Evolutionary conservation across 371 early-diverging fungal species (phyloP).

Genomic region (Mucor saturninus): DNA sequence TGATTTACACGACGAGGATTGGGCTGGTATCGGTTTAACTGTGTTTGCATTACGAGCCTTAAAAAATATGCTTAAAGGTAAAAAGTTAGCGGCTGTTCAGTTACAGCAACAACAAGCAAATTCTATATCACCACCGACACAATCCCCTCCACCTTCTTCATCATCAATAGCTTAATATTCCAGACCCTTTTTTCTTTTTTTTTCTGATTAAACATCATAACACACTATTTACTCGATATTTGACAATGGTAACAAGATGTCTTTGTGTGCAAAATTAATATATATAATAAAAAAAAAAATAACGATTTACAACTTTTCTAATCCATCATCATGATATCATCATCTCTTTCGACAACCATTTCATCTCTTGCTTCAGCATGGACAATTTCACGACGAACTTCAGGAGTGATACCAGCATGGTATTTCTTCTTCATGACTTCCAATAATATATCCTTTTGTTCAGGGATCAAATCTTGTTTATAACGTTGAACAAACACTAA

Average conservation of each 20-base stretch:
- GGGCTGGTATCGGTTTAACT: slow-evolving; percentile 80
- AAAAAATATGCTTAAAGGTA: slow-evolving; percentile 79
- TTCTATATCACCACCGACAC: background rate
- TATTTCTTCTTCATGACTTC: slow-evolving; percentile 78
- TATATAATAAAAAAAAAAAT: background rate
- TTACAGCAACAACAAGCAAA: slow-evolving; percentile 7
- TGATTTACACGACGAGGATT: slow-evolving; percentile 80
- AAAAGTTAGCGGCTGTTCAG: slow-evolving; percentile 31
- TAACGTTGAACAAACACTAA: slow-evolving; percentile 96
- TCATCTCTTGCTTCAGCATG: slow-evolving; percentile 70
- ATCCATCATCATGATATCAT: slow-evolving; percentile 42
- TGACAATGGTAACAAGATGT: background rate
- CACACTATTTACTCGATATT: background rate
- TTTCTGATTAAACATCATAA: background rate
- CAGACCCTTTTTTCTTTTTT: background rate
- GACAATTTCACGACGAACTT: slow-evolving; percentile 88
- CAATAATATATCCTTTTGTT: slow-evolving; percentile 91
- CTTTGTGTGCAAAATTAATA: background rate
- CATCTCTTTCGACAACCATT: slow-evolving; percentile 43
- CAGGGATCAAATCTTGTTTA: slow-evolving; percentile 92
- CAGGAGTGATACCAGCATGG: slow-evolving; percentile 88
- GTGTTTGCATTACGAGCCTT: slow-evolving; percentile 89
- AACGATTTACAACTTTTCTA: slow-evolving; percentile 5
- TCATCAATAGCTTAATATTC: slow-evolving; percentile 2
- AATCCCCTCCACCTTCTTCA: slow-evolving; percentile 12